Conservation (phyloP, 139 green algal genomes). For the Spirogloea muscicola region DNA sequence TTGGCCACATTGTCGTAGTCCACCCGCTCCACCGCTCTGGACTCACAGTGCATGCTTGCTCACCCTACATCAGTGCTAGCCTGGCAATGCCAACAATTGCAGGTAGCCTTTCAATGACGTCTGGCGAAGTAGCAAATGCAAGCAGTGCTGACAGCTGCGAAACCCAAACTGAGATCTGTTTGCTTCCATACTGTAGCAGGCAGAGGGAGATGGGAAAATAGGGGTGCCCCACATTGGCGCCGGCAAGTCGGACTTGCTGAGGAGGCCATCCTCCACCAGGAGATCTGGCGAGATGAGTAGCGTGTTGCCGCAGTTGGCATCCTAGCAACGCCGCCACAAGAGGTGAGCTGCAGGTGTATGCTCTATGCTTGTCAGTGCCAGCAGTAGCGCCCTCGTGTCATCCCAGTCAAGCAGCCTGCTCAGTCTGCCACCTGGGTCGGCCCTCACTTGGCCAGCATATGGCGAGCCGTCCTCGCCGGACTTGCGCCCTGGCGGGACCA, state of each 20-base stretch:
- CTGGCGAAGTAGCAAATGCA: too few relatives aligned
- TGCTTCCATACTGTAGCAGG: too few relatives aligned
- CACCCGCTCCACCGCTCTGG: slow-evolving; percentile 16
- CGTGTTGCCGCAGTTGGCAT: slow-evolving; percentile 89
- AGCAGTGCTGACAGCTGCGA: too few relatives aligned
- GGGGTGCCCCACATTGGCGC: slow-evolving; percentile 1
- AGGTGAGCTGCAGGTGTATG: not conserved
- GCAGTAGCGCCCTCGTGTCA: not conserved
- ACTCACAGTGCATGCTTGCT: too few relatives aligned
- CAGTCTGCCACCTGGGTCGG: not conserved
- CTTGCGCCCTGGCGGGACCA: slow-evolving; percentile 82
- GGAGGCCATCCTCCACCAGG: slow-evolving; percentile 77
- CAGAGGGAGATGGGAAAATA: too few relatives aligned
- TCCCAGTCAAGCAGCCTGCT: not conserved
- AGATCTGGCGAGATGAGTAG: slow-evolving; percentile 83
- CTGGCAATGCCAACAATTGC: too few relatives aligned
- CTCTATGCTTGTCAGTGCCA: not conserved
- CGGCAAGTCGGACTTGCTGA: slow-evolving; percentile 63
- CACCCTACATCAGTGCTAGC: too few relatives aligned
- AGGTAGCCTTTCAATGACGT: too few relatives aligned
- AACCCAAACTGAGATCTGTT: too few relatives aligned
- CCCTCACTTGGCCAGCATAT: not conserved
- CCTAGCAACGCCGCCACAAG: slow-evolving; percentile 26
- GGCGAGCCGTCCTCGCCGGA: slow-evolving; percentile 72
- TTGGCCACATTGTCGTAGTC: slow-evolving; percentile 6